Evolutionary conservation across 1,284 basidiomycete genomes (phyloP), one percentile per base, ranked within the genome.

Genomic region (Flammula alnicola): DNA sequence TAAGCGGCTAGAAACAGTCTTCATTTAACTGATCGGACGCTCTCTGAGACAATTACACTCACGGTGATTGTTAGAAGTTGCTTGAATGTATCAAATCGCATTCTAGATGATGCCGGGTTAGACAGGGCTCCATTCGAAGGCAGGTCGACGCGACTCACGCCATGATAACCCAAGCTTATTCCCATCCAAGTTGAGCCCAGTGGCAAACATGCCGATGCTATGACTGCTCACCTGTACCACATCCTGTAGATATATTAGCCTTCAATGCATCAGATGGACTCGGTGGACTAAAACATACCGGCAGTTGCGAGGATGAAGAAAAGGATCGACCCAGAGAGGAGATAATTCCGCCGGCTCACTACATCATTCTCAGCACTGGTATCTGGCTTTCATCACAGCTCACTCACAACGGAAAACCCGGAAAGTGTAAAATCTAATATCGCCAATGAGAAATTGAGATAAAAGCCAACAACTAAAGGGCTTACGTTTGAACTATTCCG

Each of bases 381-480:
- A 26, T 12, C n/a, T n/a, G n/a, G n/a, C n/a, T n/a, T n/a, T n/a
- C n/a, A n/a, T n/a, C n/a, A n/a, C n/a, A n/a, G n/a, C n/a, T n/a
- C n/a, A 65, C 76, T 62, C 54, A 80, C 78, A 62, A 39, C 72
- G 73, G 72, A 73, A 81, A 4, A 80, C 74, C 11, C 80, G 72
- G 39, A 75, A 61, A 6, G 72, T 69, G 56, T 80, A 74, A 61
- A 80, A 82, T 31, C 78, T 79, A 40, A 37, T 33, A 31, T 5
- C 22, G 12, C 5, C 6, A 5, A 1, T 14, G 2, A 12, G 14
- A 35, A 45, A 25, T 10, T 3, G 11, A 47, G 44, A 12, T 35
- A 39, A 20, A 39, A 5, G 3, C 32, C 30, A 31, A 7, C 4
- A 12, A 3, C 20, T 32, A 35, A 14, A 12, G 4, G 29, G 56